Percentiles rank a stretch among this genome's conserved stretches.
Conservation (phyloP, 1,284 basidiomycete genomes). For the Veloboletus limbatus region DNA sequence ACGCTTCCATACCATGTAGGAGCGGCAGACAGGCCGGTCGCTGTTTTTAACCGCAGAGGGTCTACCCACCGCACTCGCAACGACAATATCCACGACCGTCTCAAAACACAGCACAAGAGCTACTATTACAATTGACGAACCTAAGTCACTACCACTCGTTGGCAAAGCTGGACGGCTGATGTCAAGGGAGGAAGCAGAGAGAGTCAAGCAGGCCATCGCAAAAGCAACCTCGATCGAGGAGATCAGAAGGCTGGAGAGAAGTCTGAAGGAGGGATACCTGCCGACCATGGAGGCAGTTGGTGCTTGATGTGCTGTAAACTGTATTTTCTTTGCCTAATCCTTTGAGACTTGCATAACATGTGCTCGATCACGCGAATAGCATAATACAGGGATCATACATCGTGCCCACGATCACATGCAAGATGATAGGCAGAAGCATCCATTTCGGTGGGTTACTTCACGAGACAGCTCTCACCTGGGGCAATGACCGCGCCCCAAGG, state of each 20-base stretch:
- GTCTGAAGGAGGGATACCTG: slow-evolving; percentile 82
- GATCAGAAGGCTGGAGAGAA: slow-evolving; percentile 83
- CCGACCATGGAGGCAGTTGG: slow-evolving; percentile 74
- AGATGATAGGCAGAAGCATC: background rate
- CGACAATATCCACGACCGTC: slow-evolving; percentile 70
- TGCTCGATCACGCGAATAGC: background rate
- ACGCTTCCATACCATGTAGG: slow-evolving; percentile 44
- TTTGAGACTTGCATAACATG: slow-evolving; percentile 2
- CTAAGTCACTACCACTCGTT: slow-evolving; percentile 55
- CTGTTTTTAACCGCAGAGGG: slow-evolving; percentile 77
- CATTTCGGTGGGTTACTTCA: background rate
- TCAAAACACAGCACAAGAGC: slow-evolving; percentile 61
- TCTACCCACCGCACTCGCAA: slow-evolving; percentile 79
- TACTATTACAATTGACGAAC: slow-evolving; percentile 64
- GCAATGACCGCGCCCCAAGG: slow-evolving; percentile 57
- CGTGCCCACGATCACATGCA: background rate
- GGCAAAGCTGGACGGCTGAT: slow-evolving; percentile 80
- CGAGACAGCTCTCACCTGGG: slow-evolving; percentile 29
- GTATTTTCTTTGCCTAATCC: slow-evolving; percentile 26
- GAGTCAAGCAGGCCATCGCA: slow-evolving; percentile 88
- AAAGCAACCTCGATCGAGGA: slow-evolving; percentile 90
- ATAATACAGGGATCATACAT: background rate
- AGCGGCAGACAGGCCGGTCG: slow-evolving; percentile 70
- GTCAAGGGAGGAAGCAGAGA: slow-evolving; percentile 89
- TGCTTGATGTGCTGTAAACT: slow-evolving; percentile 45